Conservation (phyloP, 495 filamentous ascomycete species). For the Aspergillus cristatus region DNA sequence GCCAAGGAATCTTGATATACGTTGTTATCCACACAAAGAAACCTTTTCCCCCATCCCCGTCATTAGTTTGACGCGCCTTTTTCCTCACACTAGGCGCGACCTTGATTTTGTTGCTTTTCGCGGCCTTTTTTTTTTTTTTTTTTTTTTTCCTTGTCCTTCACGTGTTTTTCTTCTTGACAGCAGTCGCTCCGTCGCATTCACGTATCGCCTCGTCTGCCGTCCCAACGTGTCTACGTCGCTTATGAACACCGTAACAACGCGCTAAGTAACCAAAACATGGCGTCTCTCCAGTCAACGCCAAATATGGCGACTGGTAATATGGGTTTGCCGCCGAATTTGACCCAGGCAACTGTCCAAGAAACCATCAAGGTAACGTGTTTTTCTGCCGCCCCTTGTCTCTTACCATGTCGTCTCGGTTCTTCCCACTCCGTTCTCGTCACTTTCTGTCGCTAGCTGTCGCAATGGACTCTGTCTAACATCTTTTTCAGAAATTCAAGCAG, state of each 20-base stretch:
- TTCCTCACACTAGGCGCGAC: slow-evolving; percentile 9
- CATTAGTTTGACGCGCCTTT: no score
- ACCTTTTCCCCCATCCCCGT: no score
- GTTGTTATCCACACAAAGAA: no score
- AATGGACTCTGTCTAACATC: neutral
- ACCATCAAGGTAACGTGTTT: slow-evolving; percentile 43
- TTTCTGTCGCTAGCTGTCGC: slow-evolving; percentile 4
- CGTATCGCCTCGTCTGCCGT: slow-evolving; percentile 11
- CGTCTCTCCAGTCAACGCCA: slow-evolving; percentile 64
- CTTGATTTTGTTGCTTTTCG: no score
- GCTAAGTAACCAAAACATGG: slow-evolving; percentile 57
- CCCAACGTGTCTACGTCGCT: slow-evolving; percentile 11
- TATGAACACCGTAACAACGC: slow-evolving; percentile 28
- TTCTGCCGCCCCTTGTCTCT: slow-evolving; percentile 2
- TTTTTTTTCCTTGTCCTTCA: no score
- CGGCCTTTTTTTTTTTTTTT: no score
- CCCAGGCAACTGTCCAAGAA: slow-evolving; percentile 53
- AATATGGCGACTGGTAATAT: slow-evolving; percentile 53
- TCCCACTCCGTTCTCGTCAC: neutral
- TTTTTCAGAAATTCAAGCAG: slow-evolving; percentile 62
- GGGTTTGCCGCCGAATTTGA: slow-evolving; percentile 45
- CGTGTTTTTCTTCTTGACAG: no score
- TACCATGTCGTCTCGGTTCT: slow-evolving; percentile 1
- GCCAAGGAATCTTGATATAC: slow-evolving; percentile 27
- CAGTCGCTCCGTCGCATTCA: slow-evolving; percentile 19